These are phyloP conservation scores for Peronosclerospora sorghi DNA, from an alignment of 352 stramenopile genomes.

Conservation along the genomic window DNA sequence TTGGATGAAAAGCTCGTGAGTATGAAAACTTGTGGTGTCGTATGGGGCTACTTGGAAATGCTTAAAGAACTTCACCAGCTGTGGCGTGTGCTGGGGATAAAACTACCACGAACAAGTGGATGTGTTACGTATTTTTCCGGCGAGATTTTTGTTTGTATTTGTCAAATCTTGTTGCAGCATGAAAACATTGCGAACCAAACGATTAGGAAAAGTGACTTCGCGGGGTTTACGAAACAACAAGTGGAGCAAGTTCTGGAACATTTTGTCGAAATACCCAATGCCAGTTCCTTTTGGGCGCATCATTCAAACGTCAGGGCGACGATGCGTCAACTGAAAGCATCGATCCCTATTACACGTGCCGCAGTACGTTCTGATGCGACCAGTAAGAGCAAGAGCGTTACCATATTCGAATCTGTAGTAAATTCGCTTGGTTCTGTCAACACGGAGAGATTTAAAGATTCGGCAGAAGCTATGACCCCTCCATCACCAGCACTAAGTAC, in stretches of 20 bases:
- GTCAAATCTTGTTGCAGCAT: conserved; percentile 19
- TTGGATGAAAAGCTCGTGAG: conserved; percentile 31
- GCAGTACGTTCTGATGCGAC: background rate
- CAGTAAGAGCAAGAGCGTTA: conserved; percentile 8
- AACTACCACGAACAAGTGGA: conserved; percentile 16
- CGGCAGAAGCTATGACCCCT: background rate
- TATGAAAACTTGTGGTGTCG: conserved; percentile 38
- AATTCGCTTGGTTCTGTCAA: background rate
- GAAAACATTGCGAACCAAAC: conserved; percentile 4
- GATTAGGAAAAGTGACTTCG: conserved; percentile 4
- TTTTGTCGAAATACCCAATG: conserved; percentile 15
- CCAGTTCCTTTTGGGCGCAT: conserved; percentile 19
- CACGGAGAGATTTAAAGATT: background rate
- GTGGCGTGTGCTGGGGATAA: conserved; percentile 38
- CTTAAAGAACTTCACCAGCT: conserved; percentile 50
- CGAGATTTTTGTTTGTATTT: conserved; percentile 54
- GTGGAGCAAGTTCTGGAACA: conserved; percentile 16
- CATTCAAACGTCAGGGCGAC: conserved; percentile 20
- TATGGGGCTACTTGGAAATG: conserved; percentile 35
- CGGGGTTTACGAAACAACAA: conserved; percentile 13
- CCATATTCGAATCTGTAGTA: conserved; percentile 14
- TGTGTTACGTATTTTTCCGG: conserved; percentile 52
- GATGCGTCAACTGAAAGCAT: conserved; percentile 23
- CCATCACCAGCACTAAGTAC: background rate
- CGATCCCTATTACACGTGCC: conserved; percentile 14